phyloP scores from a whole-genome alignment of 2,329 filamentous ascomycete genomes.

The Xylaria sp. region DNA sequence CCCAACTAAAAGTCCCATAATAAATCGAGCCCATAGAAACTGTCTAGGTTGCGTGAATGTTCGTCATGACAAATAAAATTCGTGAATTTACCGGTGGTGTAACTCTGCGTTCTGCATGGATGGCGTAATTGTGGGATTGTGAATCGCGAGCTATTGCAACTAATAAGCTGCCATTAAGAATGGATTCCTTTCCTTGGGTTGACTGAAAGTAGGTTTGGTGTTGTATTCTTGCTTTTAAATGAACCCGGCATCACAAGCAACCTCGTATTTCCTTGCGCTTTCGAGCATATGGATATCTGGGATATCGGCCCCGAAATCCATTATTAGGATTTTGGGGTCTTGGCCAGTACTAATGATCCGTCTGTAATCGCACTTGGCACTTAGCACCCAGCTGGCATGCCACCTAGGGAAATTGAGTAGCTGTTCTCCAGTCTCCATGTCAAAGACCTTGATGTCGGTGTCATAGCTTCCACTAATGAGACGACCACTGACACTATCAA shows the following conservation, averaged over 20 bases:
- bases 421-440: slow-evolving; percentile 81
- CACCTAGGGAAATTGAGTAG: slow-evolving; percentile 90
- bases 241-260: slow-evolving; percentile 50
- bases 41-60: slow-evolving; percentile 13
- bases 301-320: slow-evolving; percentile 84
- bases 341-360: slow-evolving; percentile 95
- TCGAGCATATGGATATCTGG: slow-evolving; percentile 69
- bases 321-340: slow-evolving; percentile 88
- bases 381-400: slow-evolving; percentile 97
- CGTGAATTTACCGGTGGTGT: slow-evolving; percentile 10
- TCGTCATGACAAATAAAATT: slow-evolving; percentile 24
- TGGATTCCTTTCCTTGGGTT: slow-evolving; percentile 5
- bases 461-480: slow-evolving; percentile 95
- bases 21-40: not conserved
- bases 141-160: not conserved
- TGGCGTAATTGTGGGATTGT: not conserved
- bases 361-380: slow-evolving; percentile 94
- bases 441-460: slow-evolving; percentile 93
- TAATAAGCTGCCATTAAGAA: slow-evolving; percentile 14
- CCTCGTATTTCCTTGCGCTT: slow-evolving; percentile 53
- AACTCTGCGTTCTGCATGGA: not conserved
- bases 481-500: slow-evolving; percentile 86
- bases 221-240: slow-evolving; percentile 43
- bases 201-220: not conserved
- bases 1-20: not conserved